phyloP scores from a whole-genome alignment of 2,329 filamentous ascomycete genomes.

The Nannizziopsis arthrosporioides region DNA sequence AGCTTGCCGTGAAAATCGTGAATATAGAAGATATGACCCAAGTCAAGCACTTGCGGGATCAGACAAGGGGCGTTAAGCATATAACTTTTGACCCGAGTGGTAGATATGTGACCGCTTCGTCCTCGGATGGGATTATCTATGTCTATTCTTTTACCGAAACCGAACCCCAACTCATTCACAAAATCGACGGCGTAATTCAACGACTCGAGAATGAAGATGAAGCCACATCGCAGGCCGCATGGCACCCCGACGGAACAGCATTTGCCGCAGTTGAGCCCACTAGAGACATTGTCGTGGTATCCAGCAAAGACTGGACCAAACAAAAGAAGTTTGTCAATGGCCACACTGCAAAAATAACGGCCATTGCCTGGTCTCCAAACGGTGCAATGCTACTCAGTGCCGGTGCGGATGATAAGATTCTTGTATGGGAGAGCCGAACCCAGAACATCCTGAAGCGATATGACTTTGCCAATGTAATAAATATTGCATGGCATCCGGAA shows the following conservation, averaged over 20 bases:
- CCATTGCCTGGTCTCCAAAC: constrained; percentile 87
- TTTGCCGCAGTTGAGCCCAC: constrained; percentile 77
- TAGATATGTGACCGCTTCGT: constrained; percentile 64
- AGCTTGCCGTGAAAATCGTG: constrained; percentile 81
- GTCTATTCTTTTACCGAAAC: constrained; percentile 72
- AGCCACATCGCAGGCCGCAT: constrained; percentile 60
- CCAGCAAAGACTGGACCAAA: constrained; percentile 78
- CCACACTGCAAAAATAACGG: constrained; percentile 74
- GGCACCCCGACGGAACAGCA: constrained; percentile 90
- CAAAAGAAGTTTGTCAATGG: constrained; percentile 68
- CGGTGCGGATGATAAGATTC: constrained; percentile 38
- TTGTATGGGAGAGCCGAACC: constrained; percentile 79
- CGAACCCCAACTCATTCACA: constrained; percentile 67
- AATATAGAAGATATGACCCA: constrained; percentile 65
- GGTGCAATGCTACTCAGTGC: constrained; percentile 67
- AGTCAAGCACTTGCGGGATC: constrained; percentile 69
- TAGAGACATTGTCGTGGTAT: constrained; percentile 73
- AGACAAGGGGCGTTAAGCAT: constrained; percentile 79
- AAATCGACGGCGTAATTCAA: constrained; percentile 76
- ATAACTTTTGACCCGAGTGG: constrained; percentile 76
- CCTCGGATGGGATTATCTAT: constrained; percentile 80
- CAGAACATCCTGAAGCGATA: constrained; percentile 68
- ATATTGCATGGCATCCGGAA: constrained; percentile 79
- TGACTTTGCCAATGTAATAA: constrained; percentile 72
- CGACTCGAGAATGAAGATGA: constrained; percentile 66